Base-by-base conservation (phyloP, 345 rosid species). In the Eucalyptus lansdowneana region DNA sequence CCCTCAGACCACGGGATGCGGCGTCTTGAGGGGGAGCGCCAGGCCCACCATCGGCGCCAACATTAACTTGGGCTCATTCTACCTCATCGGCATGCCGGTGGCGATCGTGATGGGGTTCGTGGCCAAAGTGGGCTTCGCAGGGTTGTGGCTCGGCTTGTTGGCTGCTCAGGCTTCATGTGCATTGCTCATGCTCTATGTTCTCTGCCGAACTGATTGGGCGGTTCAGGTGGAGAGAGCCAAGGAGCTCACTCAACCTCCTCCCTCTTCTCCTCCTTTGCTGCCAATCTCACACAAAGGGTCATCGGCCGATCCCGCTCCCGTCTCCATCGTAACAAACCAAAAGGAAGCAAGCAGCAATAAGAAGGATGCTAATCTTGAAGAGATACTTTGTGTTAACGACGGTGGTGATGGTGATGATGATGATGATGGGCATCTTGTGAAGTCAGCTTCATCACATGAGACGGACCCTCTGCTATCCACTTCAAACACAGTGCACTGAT, bases 151-250 rank as follows among this genome's bases (percentile, higher is more conserved):
- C 1, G 99, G 99, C 81, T 93, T 98, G 90, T 95, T 98, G 91
- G 98, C 99, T 3, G 99, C 99, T 87, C 99, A 98, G 92, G 98
- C 92, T 17, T 94, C 98, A 1, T 98, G 99, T 86, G 99, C 97
- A 27, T 40, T 93, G 37, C 94, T 97, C 89, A 98, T 98, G 99
- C 89, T 98, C 14, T 90, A 49, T 87, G 96, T 95, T 31, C 95
- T 98, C 16, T 86, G 93, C 87, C 94, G 81, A 90, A 98, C 98
- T 51, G 98, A 98, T 86, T 97, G 99, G 99, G 87, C 42, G 80
- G 91, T 89, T 37, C 96, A 98, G 90, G 96, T 88, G 4, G 93
- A 96, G 54, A 94, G 98, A 93, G 98, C 99, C 25, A 94, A 92
- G 91, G 90, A 92, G 49, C 96, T 98, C 19, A 97, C 99, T n/a